phyloP scores from a whole-genome alignment of 176 grass and related monocot genomes.

The Oryza australiensis region DNA sequence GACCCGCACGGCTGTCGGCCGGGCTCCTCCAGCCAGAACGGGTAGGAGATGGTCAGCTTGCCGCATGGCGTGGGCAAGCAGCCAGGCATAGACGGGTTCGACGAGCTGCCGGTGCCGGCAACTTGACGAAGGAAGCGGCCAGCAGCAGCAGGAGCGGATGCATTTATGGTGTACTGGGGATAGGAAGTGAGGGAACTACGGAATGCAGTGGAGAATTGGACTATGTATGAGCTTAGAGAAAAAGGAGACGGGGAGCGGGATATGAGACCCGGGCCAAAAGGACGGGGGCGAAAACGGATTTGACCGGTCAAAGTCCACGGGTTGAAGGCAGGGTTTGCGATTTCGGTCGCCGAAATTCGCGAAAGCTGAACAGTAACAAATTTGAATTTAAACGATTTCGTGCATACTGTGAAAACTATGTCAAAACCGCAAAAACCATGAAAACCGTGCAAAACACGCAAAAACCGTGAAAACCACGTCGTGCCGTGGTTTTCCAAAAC shows the following conservation, averaged over 20 bases:
- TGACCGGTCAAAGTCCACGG: constrained; percentile 15
- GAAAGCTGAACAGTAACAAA: no score
- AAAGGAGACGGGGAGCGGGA: not conserved
- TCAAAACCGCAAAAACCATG: no score
- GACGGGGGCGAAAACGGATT: not conserved
- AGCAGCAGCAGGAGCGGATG: not conserved
- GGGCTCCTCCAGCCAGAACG: constrained; percentile 48
- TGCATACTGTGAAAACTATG: no score
- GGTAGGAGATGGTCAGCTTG: not conserved
- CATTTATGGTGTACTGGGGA: not conserved
- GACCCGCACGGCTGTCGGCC: constrained; percentile 3
- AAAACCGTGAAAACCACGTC: no score
- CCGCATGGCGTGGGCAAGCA: constrained; percentile 30
- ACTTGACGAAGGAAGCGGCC: not conserved
- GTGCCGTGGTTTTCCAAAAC: no score
- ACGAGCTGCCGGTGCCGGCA: not conserved
- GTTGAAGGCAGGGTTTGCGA: no score
- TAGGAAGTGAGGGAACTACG: not conserved
- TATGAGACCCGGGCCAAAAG: not conserved
- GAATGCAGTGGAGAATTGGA: not conserved
- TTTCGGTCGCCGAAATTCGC: no score
- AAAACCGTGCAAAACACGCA: no score
- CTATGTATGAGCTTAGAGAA: no score
- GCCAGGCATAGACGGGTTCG: not conserved
- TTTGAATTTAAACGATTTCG: no score